Percentiles rank a stretch among this genome's conserved stretches.
Evolutionary conservation across 345 rosid species (phyloP).

Genomic region (Passiflora organensis): DNA sequence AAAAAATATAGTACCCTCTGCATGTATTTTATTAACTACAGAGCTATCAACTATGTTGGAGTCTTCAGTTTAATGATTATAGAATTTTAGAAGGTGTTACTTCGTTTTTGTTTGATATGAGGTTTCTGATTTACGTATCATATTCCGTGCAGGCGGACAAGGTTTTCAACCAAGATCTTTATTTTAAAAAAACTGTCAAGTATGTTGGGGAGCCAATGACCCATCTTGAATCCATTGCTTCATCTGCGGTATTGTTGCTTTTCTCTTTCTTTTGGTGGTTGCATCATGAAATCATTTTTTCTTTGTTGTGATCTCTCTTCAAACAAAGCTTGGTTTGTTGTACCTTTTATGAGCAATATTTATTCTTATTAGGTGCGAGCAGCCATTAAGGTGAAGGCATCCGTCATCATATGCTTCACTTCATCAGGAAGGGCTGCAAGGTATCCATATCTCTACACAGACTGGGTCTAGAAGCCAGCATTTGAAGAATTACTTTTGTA

Average conservation of each 20-base stretch:
- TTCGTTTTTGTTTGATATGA: too few relatives aligned
- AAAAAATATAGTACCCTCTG: too few relatives aligned
- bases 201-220: constrained; percentile 93
- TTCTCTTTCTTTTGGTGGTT: too few relatives aligned
- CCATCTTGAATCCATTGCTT: constrained; percentile 94
- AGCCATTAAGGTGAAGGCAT: constrained; percentile 97
- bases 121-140: too few relatives aligned
- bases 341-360: background rate
- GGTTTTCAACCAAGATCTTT: constrained; percentile 87
- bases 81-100: too few relatives aligned
- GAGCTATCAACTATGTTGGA: too few relatives aligned
- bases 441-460: constrained; percentile 24
- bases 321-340: too few relatives aligned
- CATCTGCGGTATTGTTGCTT: constrained; percentile 70
- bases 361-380: constrained; percentile 68
- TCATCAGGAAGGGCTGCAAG: constrained; percentile 98
- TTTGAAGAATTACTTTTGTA: background rate
- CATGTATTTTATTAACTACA: too few relatives aligned
- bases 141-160: constrained; percentile 77
- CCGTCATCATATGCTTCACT: constrained; percentile 92
- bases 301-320: too few relatives aligned
- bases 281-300: too few relatives aligned
- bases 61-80: too few relatives aligned
- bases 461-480: background rate
- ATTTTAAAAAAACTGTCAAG: constrained; percentile 86